These are phyloP conservation scores for Sanghuangporus sanghuang DNA, from an alignment of 1,284 basidiomycete genomes.

Conservation along the genomic window DNA sequence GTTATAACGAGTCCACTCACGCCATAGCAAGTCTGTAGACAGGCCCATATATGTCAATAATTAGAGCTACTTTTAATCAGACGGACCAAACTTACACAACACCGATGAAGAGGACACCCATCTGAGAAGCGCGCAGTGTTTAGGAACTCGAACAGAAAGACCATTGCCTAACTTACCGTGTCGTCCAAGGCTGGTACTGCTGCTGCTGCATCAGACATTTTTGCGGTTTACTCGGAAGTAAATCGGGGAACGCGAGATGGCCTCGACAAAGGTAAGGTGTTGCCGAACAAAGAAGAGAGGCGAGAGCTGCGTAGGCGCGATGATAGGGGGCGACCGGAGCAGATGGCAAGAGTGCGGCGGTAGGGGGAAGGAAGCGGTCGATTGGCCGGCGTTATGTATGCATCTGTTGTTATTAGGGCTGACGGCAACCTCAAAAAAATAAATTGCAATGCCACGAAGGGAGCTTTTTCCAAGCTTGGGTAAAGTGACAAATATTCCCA, in stretches of 20 bases:
- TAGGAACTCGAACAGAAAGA: background rate
- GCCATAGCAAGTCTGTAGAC: slow-evolving; percentile 10
- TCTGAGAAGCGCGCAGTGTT: background rate
- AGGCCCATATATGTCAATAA: background rate
- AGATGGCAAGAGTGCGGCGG: background rate
- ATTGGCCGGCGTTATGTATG: background rate
- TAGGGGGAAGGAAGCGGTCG: background rate
- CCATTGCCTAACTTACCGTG: background rate
- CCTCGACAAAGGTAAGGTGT: background rate
- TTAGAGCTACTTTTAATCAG: too few species aligned
- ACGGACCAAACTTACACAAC: slow-evolving; percentile 11
- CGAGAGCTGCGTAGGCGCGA: background rate
- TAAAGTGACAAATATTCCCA: background rate
- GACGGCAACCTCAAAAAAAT: background rate
- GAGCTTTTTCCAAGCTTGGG: background rate
- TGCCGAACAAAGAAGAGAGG: background rate
- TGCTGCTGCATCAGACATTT: background rate
- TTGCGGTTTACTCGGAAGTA: background rate
- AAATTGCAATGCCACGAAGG: background rate
- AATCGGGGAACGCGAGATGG: background rate
- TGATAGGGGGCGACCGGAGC: background rate
- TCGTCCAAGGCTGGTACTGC: slow-evolving; percentile 13
- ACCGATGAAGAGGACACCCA: slow-evolving; percentile 16
- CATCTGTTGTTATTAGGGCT: background rate
- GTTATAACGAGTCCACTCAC: slow-evolving; percentile 1